These are phyloP conservation scores for Beta macrorhiza DNA, from an alignment of 179 eudicot species.

Conservation along the genomic window DNA sequence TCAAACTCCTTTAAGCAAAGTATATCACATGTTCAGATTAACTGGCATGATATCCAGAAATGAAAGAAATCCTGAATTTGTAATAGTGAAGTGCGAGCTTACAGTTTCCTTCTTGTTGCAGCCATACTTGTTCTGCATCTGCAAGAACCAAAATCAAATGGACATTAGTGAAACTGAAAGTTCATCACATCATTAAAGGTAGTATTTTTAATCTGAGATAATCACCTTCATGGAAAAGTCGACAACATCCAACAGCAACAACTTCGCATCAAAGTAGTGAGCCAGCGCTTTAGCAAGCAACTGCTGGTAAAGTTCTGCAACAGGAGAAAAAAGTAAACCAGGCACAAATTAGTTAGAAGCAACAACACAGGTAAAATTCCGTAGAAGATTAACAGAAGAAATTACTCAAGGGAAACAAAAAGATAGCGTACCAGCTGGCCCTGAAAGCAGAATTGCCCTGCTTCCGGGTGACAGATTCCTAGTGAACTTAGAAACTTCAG, in stretches of 20 bases:
- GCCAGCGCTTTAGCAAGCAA: constrained; percentile 90
- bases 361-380: not conserved
- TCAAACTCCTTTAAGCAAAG: not conserved
- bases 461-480: constrained; percentile 91
- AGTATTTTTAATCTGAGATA: not conserved
- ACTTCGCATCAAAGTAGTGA: constrained; percentile 72
- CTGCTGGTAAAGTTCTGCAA: constrained; percentile 75
- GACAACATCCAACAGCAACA: constrained; percentile 68
- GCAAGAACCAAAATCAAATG: constrained; percentile 28
- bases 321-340: constrained; percentile 18
- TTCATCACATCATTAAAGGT: constrained; percentile 1
- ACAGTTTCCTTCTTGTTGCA: constrained; percentile 60
- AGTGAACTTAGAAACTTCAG: constrained; percentile 88
- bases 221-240: constrained; percentile 84
- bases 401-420: not conserved
- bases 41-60: not conserved
- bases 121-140: constrained; percentile 97
- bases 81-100: constrained; percentile 33
- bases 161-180: constrained; percentile 22
- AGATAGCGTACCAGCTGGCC: constrained; percentile 75
- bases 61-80: not conserved
- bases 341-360: constrained; percentile 10
- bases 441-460: constrained; percentile 82
- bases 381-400: not conserved
- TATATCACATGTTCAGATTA: not conserved